Evolutionary conservation across 495 filamentous ascomycete genomes (phyloP).

Genomic region (Schizothecium vesticola): DNA sequence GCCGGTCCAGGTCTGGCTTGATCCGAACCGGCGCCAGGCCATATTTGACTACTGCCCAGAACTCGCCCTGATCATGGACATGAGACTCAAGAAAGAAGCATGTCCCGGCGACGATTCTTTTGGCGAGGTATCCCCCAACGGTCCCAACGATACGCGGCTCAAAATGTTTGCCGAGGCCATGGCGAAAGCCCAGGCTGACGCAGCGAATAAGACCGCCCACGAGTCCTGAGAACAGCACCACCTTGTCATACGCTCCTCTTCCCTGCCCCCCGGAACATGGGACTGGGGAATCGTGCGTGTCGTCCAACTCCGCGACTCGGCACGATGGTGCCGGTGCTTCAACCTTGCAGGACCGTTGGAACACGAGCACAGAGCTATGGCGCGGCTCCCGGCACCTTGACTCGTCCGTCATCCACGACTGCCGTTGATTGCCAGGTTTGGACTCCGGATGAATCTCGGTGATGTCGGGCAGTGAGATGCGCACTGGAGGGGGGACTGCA

Average conservation of each 20-base stretch:
- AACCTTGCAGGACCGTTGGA: neutral
- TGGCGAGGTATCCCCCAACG: neutral
- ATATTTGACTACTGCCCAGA: constrained; percentile 49
- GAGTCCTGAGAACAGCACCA: neutral
- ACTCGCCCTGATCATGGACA: constrained; percentile 44
- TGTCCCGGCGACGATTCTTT: constrained; percentile 27
- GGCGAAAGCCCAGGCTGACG: neutral
- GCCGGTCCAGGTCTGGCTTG: constrained; percentile 37
- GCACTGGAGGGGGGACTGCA: neutral
- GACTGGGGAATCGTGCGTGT: no score
- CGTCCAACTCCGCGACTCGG: neutral
- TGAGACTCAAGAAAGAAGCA: constrained; percentile 45
- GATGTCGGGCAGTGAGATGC: neutral
- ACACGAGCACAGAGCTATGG: neutral
- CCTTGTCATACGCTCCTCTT: neutral
- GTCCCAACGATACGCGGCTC: neutral
- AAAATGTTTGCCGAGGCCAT: neutral
- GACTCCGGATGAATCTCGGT: neutral
- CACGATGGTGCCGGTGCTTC: neutral
- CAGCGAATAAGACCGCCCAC: neutral
- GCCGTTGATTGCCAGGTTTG: neutral
- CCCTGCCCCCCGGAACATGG: neutral
- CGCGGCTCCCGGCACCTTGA: neutral
- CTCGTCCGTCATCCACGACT: neutral
- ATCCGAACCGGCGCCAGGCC: constrained; percentile 29